Base-by-base conservation (phyloP, 495 filamentous ascomycete species). In the Tuber indicum region DNA sequence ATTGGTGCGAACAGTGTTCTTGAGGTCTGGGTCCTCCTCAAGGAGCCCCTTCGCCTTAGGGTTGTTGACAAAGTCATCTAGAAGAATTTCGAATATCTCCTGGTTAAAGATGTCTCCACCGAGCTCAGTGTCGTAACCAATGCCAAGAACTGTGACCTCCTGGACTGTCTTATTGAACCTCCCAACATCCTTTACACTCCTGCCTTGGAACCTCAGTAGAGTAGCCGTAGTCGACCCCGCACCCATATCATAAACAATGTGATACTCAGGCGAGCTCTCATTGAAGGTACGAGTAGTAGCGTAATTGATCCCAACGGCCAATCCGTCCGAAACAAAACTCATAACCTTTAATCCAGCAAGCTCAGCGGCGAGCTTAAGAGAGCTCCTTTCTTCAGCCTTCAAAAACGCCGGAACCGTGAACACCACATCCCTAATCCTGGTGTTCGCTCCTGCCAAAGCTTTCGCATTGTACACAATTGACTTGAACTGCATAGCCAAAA, bases 201-300 rank as follows among this genome's bases (percentile, higher is more conserved):
- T 90, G 82, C 92, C 92, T 84, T 97, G 94, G 86, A 98, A 97
- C 81, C 89, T 91, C 83, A 99, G 83, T 26, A 99, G 87, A 12
- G 94, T 96, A n/a, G 95, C 96, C 75, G 93, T 97, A 23, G 96
- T 93, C n/a, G 93, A 97, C 14, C 96, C 96, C 81, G 96, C 96
- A 76, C 96, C 96, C 94, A 98, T 98, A 81, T 99, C 96, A 80
- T 94, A 98, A 26, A 99, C 89, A 82, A 99, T 87, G 83, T 99
- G 93, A 81, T 92, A 89, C 84, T 99, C 96, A 5, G 96, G 92
- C 86, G 93, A 94, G 80, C 90, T 91, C 70, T 94, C 94, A 75
- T 95, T 91, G 85, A 99, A 99, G 36, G 90, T 93, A 79, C 96
- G 89, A 81, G 89, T 91, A 23, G 93, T 98, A 32, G 96, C 96